Percentiles rank a stretch among this genome's conserved stretches.
Evolutionary conservation across 495 filamentous ascomycete genomes (phyloP).

Genomic region (Penicillium pancosmium): DNA sequence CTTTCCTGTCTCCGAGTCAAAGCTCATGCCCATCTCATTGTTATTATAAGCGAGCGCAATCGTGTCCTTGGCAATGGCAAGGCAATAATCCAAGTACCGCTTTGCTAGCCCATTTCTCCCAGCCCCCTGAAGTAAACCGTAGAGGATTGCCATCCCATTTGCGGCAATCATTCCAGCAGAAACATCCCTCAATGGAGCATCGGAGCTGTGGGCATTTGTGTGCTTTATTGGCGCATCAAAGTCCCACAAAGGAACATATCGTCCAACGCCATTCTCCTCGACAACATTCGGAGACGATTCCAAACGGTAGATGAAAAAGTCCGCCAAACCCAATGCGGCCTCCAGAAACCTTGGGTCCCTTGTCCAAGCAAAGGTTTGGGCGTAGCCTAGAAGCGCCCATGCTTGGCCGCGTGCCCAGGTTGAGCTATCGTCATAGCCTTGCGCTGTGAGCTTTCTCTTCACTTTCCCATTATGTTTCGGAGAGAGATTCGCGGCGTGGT

Average conservation of each 20-base stretch:
- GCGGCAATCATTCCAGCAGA: not conserved
- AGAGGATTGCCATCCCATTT: not conserved
- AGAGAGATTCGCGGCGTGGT: constrained; percentile 45
- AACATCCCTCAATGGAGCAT: not conserved
- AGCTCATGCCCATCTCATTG: not conserved
- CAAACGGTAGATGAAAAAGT: constrained; percentile 39
- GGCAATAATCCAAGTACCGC: not conserved
- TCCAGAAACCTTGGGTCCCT: constrained; percentile 38
- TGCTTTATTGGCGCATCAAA: constrained; percentile 40
- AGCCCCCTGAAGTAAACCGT: not conserved
- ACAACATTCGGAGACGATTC: constrained; percentile 13
- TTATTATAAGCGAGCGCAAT: not conserved
- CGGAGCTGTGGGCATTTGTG: not conserved
- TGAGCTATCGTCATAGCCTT: constrained; percentile 43
- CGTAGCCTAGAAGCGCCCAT: constrained; percentile 50
- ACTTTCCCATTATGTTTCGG: constrained; percentile 27
- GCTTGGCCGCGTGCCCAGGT: constrained; percentile 51
- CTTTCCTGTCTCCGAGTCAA: not conserved
- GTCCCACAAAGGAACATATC: constrained; percentile 34
- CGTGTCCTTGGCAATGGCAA: not conserved
- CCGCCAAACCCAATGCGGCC: constrained; percentile 31
- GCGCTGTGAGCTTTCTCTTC: constrained; percentile 37
- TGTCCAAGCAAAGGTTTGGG: constrained; percentile 48
- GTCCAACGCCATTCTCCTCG: constrained; percentile 9
- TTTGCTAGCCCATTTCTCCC: not conserved